Percentiles rank a stretch among this genome's conserved stretches.
phyloP scores from a whole-genome alignment of 2,329 filamentous ascomycete species.

The Trichoderma cornu-damae region DNA sequence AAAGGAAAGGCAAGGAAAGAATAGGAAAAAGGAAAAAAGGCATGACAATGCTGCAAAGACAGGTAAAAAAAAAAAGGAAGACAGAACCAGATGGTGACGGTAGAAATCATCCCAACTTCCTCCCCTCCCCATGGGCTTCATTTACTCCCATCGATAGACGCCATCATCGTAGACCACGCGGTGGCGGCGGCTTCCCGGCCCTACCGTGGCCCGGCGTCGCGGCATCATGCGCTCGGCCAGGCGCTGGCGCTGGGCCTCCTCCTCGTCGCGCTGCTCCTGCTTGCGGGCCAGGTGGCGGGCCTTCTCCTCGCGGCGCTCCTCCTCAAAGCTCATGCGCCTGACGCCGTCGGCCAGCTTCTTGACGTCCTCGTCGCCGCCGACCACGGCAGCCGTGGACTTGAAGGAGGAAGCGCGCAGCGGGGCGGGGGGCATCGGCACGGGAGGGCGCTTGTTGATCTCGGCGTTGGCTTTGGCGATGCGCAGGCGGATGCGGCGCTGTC shows the following conservation, averaged over 20 bases:
- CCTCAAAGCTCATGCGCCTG: slow-evolving; percentile 31
- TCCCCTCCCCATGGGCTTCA: background rate
- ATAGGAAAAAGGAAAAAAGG: background rate
- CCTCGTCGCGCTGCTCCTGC: slow-evolving; percentile 30
- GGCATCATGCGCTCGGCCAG: slow-evolving; percentile 40
- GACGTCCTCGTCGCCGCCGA: slow-evolving; percentile 22
- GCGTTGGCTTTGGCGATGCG: slow-evolving; percentile 41
- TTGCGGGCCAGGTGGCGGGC: slow-evolving; percentile 25
- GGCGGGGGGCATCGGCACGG: slow-evolving; percentile 28
- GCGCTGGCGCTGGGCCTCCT: slow-evolving; percentile 32
- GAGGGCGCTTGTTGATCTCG: slow-evolving; percentile 37
- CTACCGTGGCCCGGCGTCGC: slow-evolving; percentile 34
- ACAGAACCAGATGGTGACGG: background rate
- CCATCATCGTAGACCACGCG: slow-evolving; percentile 37
- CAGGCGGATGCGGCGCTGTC: slow-evolving; percentile 26
- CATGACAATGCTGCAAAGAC: background rate
- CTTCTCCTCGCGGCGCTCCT: slow-evolving; percentile 31
- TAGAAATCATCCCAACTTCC: background rate
- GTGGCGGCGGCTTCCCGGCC: slow-evolving; percentile 33
- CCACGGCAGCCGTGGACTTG: slow-evolving; percentile 24
- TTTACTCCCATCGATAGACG: slow-evolving; percentile 39
- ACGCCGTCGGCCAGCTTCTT: slow-evolving; percentile 37
- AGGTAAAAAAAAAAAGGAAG: background rate
- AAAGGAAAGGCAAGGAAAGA: background rate
- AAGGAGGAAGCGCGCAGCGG: slow-evolving; percentile 25